Conservation (phyloP, 2,329 filamentous ascomycete species). For the Fusarium abutilonis region DNA sequence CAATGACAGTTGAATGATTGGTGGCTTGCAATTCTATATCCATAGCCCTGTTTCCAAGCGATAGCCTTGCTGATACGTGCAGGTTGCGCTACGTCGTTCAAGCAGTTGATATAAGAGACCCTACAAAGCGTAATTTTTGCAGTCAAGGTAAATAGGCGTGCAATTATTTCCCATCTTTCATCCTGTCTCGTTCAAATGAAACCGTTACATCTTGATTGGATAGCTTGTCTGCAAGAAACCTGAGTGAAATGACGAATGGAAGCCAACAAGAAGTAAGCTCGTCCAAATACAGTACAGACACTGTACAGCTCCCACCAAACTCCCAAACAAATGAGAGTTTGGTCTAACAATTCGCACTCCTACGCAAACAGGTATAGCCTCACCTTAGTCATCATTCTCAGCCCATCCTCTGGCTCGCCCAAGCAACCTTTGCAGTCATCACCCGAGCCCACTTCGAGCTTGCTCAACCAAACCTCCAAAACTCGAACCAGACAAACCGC, state of each 20-base stretch:
- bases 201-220: constrained; percentile 3
- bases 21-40: constrained; percentile 7
- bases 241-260: constrained; percentile 40
- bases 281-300: constrained; percentile 34
- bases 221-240: constrained; percentile 4
- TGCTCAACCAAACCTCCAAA: constrained; percentile 39
- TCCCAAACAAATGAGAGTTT: background rate
- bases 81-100: constrained; percentile 1
- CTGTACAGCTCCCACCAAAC: constrained; percentile 19
- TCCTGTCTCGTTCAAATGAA: background rate
- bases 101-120: background rate
- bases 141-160: background rate
- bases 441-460: constrained; percentile 43
- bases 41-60: constrained; percentile 7
- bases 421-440: constrained; percentile 48
- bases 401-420: constrained; percentile 44
- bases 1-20: constrained; percentile 29
- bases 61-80: constrained; percentile 22
- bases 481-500: constrained; percentile 38
- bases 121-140: background rate
- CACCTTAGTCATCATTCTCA: constrained; percentile 50
- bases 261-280: constrained; percentile 41
- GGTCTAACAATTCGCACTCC: constrained; percentile 45
- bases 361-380: constrained; percentile 41
- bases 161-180: background rate